Evolutionary conservation across 192 early-diverging fungal genomes (phyloP).

Genomic region (Phlyctochytrium arcticum): DNA sequence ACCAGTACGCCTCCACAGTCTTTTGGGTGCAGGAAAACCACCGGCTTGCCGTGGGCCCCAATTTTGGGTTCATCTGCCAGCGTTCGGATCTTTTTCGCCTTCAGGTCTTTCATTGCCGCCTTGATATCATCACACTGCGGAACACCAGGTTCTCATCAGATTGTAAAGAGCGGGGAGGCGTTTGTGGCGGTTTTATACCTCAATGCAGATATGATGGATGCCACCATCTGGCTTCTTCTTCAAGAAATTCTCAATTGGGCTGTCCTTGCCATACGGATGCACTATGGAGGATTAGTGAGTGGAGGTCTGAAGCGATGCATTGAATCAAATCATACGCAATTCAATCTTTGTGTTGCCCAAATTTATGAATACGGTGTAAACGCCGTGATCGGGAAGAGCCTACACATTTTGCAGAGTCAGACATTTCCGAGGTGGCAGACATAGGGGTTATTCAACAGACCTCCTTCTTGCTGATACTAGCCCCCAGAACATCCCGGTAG

Average conservation of each 20-base stretch:
- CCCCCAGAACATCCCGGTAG: constrained; percentile 69
- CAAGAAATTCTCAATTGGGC: constrained; percentile 73
- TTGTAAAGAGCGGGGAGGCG: background rate
- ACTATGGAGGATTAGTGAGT: constrained; percentile 25
- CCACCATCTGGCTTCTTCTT: constrained; percentile 77
- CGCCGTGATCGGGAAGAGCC: constrained; percentile 76
- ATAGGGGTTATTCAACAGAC: too few relatives aligned
- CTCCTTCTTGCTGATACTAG: constrained; percentile 62
- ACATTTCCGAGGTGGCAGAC: too few relatives aligned
- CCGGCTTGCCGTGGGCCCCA: constrained; percentile 75
- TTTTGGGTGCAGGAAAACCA: constrained; percentile 79
- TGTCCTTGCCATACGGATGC: constrained; percentile 68
- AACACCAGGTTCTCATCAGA: background rate
- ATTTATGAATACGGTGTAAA: constrained; percentile 81
- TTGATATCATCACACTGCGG: constrained; percentile 59
- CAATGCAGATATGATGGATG: constrained; percentile 81
- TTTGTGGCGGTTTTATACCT: constrained; percentile 31
- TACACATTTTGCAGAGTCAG: too few relatives aligned
- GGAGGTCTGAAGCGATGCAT: background rate
- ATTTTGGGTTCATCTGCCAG: constrained; percentile 73
- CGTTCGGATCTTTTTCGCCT: constrained; percentile 55
- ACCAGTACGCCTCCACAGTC: constrained; percentile 80
- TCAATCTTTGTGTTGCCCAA: constrained; percentile 86
- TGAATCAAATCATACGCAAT: constrained; percentile 37
- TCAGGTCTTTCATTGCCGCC: constrained; percentile 63